A percentile compares a stretch with the other conserved stretches of the same genome.
Conservation (phyloP, 345 rosid species). For the Crucihimalaya himalaica region DNA sequence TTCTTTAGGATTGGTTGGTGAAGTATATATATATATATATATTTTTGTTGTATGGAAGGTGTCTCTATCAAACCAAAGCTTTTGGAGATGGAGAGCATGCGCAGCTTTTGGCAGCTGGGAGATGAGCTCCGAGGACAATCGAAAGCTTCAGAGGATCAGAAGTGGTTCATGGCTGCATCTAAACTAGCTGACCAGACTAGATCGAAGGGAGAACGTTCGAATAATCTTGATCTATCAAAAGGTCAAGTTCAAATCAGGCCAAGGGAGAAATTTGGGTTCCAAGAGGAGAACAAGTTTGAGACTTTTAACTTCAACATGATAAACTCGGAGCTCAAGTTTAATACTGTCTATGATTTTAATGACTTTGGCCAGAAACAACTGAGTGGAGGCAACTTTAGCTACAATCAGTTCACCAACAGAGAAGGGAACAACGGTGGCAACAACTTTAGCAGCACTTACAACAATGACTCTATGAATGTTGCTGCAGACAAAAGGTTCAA, state of each 20-base stretch:
- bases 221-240: conserved; percentile 81
- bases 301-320: conserved; percentile 66
- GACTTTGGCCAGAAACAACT: conserved; percentile 63
- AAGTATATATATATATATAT: not conserved
- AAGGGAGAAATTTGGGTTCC: conserved; percentile 66
- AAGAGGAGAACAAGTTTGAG: conserved; percentile 67
- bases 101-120: conserved; percentile 89
- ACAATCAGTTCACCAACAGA: conserved; percentile 52
- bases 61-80: conserved; percentile 13
- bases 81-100: conserved; percentile 36
- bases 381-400: conserved; percentile 54
- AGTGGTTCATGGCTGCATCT: conserved; percentile 88
- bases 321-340: conserved; percentile 69
- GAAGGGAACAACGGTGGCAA: conserved; percentile 47
- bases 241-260: conserved; percentile 56
- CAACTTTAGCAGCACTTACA: conserved; percentile 44
- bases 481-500: conserved; percentile 46
- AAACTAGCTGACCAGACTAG: conserved; percentile 83
- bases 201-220: conserved; percentile 71
- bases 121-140: conserved; percentile 94
- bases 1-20: conserved; percentile 5
- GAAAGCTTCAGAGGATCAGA: conserved; percentile 75
- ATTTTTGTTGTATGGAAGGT: not conserved
- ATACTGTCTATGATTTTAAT: conserved; percentile 56
- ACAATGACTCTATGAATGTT: conserved; percentile 45